These are phyloP conservation scores for Teratosphaeria destructans DNA, from an alignment of 2,329 filamentous ascomycete genomes.

Conservation along the genomic window DNA sequence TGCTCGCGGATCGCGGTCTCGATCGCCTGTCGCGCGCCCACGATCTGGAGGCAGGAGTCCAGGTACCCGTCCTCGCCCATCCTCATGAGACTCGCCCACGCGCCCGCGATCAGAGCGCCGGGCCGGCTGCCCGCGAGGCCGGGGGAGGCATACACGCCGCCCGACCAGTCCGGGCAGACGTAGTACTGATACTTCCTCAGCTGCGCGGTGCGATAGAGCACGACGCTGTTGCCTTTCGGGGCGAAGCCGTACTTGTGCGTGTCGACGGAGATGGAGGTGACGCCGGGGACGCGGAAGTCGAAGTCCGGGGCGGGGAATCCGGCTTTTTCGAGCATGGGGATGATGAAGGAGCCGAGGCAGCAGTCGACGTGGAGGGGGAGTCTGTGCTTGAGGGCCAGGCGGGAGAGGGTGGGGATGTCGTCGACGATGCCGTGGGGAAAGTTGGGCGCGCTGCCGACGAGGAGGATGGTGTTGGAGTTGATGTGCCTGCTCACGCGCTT, in stretches of 20 bases:
- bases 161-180: conserved; percentile 86
- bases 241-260: conserved; percentile 99
- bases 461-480: conserved; percentile 85
- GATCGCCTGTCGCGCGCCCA: conserved; percentile 76
- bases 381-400: conserved; percentile 66
- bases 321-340: conserved; percentile 85
- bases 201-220: conserved; percentile 73
- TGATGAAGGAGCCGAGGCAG: conserved; percentile 89
- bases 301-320: conserved; percentile 76
- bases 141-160: conserved; percentile 90
- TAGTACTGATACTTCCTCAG: conserved; percentile 92
- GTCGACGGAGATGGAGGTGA: conserved; percentile 91
- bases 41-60: conserved; percentile 75
- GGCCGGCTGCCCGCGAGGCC: conserved; percentile 85
- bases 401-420: conserved; percentile 77
- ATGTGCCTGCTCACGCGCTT: conserved; percentile 70
- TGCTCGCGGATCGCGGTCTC: conserved; percentile 61
- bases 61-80: conserved; percentile 84
- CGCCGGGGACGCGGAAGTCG: conserved; percentile 87
- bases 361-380: conserved; percentile 93
- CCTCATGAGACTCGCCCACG: conserved; percentile 86
- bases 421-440: conserved; percentile 98
- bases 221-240: conserved; percentile 89
- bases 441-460: conserved; percentile 92
- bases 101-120: conserved; percentile 87